Conservation (phyloP, 78 protist species). For the Isochrysis galbana region DNA sequence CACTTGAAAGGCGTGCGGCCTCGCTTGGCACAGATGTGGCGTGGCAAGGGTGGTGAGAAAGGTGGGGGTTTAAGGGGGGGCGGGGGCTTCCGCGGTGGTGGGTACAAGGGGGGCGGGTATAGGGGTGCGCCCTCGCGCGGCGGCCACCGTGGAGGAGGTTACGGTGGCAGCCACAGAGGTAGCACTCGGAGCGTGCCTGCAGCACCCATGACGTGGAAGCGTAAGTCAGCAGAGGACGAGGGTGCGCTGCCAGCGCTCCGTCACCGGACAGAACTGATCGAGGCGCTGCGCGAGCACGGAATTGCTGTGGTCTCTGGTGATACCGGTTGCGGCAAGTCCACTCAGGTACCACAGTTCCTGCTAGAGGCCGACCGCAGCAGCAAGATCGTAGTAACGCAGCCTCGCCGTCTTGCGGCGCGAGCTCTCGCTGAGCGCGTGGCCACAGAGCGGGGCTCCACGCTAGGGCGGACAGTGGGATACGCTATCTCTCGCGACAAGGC, state of each 20-base stretch:
- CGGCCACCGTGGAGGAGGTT: too few relatives aligned
- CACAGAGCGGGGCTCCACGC: conserved; percentile 64
- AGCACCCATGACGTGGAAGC: conserved; percentile 7
- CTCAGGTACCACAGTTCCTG: conserved; percentile 48
- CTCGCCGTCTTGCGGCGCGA: conserved; percentile 86
- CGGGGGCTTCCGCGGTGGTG: too few relatives aligned
- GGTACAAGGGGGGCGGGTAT: too few relatives aligned
- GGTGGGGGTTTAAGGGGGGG: too few relatives aligned
- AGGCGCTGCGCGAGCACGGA: not conserved
- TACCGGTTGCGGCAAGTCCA: conserved; percentile 71
- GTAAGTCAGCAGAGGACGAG: not conserved
- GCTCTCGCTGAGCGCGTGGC: conserved; percentile 86
- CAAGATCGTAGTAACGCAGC: conserved; percentile 86
- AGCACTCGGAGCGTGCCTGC: too few relatives aligned
- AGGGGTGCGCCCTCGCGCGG: too few relatives aligned
- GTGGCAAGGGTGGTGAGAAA: too few relatives aligned
- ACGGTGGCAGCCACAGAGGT: too few relatives aligned
- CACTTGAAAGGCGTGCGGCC: too few relatives aligned
- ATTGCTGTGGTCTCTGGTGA: conserved; percentile 53
- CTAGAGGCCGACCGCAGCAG: not conserved
- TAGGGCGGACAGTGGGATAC: conserved; percentile 72
- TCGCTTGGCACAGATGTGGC: too few relatives aligned
- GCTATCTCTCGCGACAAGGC: conserved; percentile 62
- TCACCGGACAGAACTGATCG: not conserved
- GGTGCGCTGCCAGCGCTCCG: conserved; percentile 2